These are phyloP conservation scores for Discostella pseudostelligera DNA, from an alignment of 108 stramenopile species.

Conservation along the genomic window DNA sequence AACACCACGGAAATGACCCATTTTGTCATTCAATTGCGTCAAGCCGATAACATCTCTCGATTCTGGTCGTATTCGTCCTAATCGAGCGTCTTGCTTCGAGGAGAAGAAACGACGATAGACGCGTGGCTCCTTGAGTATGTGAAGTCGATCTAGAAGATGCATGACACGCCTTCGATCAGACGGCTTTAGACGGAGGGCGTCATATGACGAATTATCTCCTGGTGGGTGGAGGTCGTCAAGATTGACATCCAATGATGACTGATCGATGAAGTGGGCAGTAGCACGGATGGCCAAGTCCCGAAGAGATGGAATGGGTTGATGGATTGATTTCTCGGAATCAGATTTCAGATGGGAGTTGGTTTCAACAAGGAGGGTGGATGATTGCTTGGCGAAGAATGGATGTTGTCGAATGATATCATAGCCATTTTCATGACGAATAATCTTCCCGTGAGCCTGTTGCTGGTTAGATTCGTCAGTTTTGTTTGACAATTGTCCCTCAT, in stretches of 20 bases:
- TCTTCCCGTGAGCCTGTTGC: conserved; percentile 22
- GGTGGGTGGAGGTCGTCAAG: conserved; percentile 74
- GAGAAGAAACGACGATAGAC: conserved; percentile 77
- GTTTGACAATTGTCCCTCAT: conserved; percentile 10
- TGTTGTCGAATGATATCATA: conserved; percentile 56
- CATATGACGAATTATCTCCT: conserved; percentile 66
- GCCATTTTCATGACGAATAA: conserved; percentile 29
- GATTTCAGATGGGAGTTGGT: conserved; percentile 31
- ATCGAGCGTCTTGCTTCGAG: conserved; percentile 49
- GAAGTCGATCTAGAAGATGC: conserved; percentile 73
- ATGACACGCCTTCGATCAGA: conserved; percentile 63
- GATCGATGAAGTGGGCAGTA: conserved; percentile 61
- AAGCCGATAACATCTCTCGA: conserved; percentile 75
- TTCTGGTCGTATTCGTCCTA: conserved; percentile 56
- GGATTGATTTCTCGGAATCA: conserved; percentile 46
- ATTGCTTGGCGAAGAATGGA: conserved; percentile 50
- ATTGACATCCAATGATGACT: conserved; percentile 62
- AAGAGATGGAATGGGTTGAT: conserved; percentile 70
- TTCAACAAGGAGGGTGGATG: conserved; percentile 4
- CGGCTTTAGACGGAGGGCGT: conserved; percentile 57
- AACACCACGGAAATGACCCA: conserved; percentile 61
- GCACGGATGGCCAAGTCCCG: conserved; percentile 79
- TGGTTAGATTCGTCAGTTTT: conserved; percentile 4
- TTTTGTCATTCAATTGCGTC: conserved; percentile 82
- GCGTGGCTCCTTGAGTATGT: conserved; percentile 66